Evolutionary conservation across 2,329 filamentous ascomycete species (phyloP), one percentile per base, ranked within the genome.

Genomic region (Ophiostoma himal-ulmi): DNA sequence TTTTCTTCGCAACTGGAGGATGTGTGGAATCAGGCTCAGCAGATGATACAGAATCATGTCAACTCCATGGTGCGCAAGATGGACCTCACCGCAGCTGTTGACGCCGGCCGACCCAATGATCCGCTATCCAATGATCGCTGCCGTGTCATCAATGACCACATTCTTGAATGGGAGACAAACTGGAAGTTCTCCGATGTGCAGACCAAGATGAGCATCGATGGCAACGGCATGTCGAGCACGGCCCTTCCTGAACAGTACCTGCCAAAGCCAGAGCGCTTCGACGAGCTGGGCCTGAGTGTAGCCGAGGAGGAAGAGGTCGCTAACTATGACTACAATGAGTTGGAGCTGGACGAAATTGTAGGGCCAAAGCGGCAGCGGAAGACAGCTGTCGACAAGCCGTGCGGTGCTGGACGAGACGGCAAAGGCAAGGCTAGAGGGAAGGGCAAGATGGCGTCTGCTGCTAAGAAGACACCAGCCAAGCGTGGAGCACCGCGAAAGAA

Each of bases 161-260:
- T 71, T 4, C 3, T 60, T 20, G 1, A n/a, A 1, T 71, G 70
- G 68, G 68, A 71, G 13, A 57, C 57, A 4, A 66, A 70, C 57
- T 70, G 70, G 70, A 66, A 52, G 26, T 36, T 64, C 1, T 69
- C 70, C 7, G 57, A 68, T 3, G 66, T 17, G 5, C 39, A 36
- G 34, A 34, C 64, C 4, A 36, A 57, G n/a, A 48, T 71, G 34
- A 41, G 30, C 17, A 34, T 13, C 34, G 41, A 57, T 10, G 41
- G 30, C n/a, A 20, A 13, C 30, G 54, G 20, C 13, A 26, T n/a
- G 11, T n/a, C 13, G 57, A 36, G 10, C 20, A 17, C 48, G 2
- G 3, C 26, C 8, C 17, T 71, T n/a, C 70, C 70, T 14, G 41
- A 48, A 1, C 67, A 69, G 22, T 71, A 71, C 41, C 36, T 67